Evolutionary conservation across 306 rosid genomes (phyloP).

Genomic region (Castanopsis chinensis): DNA sequence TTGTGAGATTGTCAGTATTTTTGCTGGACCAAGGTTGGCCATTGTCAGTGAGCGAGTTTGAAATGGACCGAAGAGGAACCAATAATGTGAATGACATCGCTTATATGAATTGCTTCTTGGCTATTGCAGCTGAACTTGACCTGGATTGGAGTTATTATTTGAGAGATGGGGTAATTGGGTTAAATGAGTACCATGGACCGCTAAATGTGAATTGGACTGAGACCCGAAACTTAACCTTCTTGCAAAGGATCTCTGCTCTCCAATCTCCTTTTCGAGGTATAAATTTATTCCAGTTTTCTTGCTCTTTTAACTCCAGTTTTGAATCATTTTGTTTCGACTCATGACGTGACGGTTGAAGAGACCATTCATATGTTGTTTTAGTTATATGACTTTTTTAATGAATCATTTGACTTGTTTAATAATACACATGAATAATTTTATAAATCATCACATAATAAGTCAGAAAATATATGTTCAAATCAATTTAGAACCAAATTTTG

Average conservation of each 20-base stretch:
- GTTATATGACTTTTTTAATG: too few species aligned
- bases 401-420: too few species aligned
- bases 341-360: too few species aligned
- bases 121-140: slow-evolving; percentile 69
- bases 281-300: neutral
- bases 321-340: too few species aligned
- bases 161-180: slow-evolving; percentile 65
- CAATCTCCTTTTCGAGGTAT: slow-evolving; percentile 84
- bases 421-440: too few species aligned
- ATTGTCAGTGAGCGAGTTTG: slow-evolving; percentile 80
- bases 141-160: slow-evolving; percentile 80
- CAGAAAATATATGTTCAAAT: too few species aligned
- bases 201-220: slow-evolving; percentile 57
- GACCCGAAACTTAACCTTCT: slow-evolving; percentile 45
- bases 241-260: slow-evolving; percentile 49
- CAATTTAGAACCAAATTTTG: too few species aligned
- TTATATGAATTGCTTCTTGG: slow-evolving; percentile 63
- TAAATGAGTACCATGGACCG: slow-evolving; percentile 70
- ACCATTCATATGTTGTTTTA: too few species aligned
- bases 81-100: slow-evolving; percentile 65
- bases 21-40: slow-evolving; percentile 71
- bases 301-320: too few species aligned
- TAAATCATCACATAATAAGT: too few species aligned
- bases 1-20: slow-evolving; percentile 51
- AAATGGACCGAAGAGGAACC: slow-evolving; percentile 69